Conservation (phyloP, 1,284 basidiomycete species). For the Xerocomus nothofagi region DNA sequence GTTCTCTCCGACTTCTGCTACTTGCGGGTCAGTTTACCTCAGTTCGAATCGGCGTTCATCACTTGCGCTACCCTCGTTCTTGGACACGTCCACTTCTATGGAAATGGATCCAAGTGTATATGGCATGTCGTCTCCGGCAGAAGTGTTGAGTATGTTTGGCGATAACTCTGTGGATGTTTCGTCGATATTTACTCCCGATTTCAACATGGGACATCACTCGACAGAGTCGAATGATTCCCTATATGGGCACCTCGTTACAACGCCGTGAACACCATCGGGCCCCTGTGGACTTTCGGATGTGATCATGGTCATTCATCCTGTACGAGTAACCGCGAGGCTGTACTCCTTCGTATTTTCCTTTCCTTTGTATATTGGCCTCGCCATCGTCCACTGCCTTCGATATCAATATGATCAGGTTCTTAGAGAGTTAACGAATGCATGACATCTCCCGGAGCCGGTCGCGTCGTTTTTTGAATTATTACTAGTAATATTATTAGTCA, state of each 20-base stretch:
- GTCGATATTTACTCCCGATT: slow-evolving; percentile 33
- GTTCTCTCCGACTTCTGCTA: slow-evolving; percentile 21
- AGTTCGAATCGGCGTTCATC: slow-evolving; percentile 25
- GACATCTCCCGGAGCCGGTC: no score
- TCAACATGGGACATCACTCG: slow-evolving; percentile 29
- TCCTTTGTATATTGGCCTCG: slow-evolving; percentile 7
- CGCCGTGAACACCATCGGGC: slow-evolving; percentile 28
- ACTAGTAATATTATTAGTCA: no score
- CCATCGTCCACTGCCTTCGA: not conserved
- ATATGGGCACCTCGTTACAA: slow-evolving; percentile 31
- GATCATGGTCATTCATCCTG: slow-evolving; percentile 11
- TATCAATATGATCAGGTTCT: slow-evolving; percentile 6
- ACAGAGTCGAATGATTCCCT: slow-evolving; percentile 30
- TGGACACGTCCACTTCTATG: slow-evolving; percentile 30
- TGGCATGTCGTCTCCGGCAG: slow-evolving; percentile 34
- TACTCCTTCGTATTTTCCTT: slow-evolving; percentile 6
- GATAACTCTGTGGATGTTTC: slow-evolving; percentile 31
- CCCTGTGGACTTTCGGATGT: not conserved
- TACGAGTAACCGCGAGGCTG: slow-evolving; percentile 20
- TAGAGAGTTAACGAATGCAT: not conserved
- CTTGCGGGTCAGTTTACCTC: slow-evolving; percentile 22
- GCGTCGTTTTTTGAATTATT: no score
- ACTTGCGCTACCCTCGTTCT: slow-evolving; percentile 21
- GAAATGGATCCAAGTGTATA: slow-evolving; percentile 35
- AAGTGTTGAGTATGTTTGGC: slow-evolving; percentile 33